These are phyloP conservation scores for Coniochaeta pulveracea DNA, from an alignment of 2,329 filamentous ascomycete species.

Conservation along the genomic window DNA sequence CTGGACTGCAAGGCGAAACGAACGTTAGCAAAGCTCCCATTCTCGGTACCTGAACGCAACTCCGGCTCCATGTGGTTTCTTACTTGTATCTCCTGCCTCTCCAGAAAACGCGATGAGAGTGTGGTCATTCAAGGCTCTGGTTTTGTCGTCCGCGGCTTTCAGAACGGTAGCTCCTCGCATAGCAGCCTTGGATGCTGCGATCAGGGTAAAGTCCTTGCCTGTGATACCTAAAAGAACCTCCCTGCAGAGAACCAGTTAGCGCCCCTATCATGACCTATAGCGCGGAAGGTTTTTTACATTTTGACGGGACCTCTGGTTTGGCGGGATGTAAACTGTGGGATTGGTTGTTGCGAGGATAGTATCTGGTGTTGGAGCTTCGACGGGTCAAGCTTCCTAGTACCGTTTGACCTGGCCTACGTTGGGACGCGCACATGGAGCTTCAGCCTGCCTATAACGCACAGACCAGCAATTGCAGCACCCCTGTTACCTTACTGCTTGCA, in stretches of 20 bases:
- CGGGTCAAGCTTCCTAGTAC: slow-evolving; percentile 1
- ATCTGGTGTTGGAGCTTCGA: neutral
- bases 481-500: slow-evolving; percentile 1
- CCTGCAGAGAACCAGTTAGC: too few species aligned
- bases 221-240: slow-evolving; percentile 97
- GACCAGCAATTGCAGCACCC: slow-evolving; percentile 3
- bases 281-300: slow-evolving; percentile 15
- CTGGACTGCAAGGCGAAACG: slow-evolving; percentile 55
- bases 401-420: too few species aligned
- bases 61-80: slow-evolving; percentile 12
- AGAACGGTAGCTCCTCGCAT: slow-evolving; percentile 96
- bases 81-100: slow-evolving; percentile 91
- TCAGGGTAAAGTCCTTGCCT: slow-evolving; percentile 97
- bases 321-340: slow-evolving; percentile 1
- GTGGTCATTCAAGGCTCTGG: slow-evolving; percentile 80
- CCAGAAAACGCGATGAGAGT: slow-evolving; percentile 92
- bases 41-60: neutral
- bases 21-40: neutral
- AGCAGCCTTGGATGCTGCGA: slow-evolving; percentile 93
- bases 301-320: slow-evolving; percentile 10
- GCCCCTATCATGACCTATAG: too few species aligned
- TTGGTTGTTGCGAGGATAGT: neutral
- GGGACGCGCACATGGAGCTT: slow-evolving; percentile 4
- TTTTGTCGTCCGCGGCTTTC: slow-evolving; percentile 95
- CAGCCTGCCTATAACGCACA: slow-evolving; percentile 4